Percentiles rank a stretch among this genome's conserved stretches.
Evolutionary conservation across 495 filamentous ascomycete genomes (phyloP).

Genomic region (Talaromyces liani): DNA sequence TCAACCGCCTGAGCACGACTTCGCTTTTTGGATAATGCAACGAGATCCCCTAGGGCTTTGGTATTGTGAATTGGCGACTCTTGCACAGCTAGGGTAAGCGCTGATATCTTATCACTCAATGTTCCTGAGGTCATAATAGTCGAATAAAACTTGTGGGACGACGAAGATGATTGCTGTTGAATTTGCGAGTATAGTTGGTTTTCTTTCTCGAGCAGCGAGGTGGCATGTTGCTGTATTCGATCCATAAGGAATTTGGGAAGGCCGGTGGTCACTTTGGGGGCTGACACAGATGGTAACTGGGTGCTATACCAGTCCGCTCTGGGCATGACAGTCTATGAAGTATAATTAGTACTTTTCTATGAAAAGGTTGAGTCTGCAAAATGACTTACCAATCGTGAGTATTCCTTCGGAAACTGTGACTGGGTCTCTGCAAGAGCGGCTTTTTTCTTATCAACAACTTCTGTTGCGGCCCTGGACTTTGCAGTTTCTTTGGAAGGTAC

Average conservation of each 20-base stretch:
- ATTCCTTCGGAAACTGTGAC: conserved; percentile 26
- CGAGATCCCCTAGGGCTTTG: conserved; percentile 76
- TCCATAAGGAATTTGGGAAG: conserved; percentile 53
- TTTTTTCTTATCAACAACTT: not conserved
- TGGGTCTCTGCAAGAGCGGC: not conserved
- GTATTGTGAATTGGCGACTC: conserved; percentile 91
- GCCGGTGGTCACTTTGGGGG: conserved; percentile 36
- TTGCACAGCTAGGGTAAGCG: conserved; percentile 85
- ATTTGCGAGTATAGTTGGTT: conserved; percentile 51
- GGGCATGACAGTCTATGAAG: conserved; percentile 28
- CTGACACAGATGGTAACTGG: conserved; percentile 49
- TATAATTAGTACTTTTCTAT: not conserved
- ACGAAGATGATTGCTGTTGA: conserved; percentile 51
- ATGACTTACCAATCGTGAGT: conserved; percentile 32
- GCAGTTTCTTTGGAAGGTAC: conserved; percentile 13
- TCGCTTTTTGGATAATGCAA: conserved; percentile 75
- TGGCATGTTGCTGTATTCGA: conserved; percentile 69
- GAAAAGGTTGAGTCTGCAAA: not conserved
- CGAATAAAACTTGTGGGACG: conserved; percentile 86
- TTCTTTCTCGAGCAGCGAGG: conserved; percentile 67
- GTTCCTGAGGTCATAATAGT: conserved; percentile 97
- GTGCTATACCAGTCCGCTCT: conserved; percentile 80
- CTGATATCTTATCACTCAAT: conserved; percentile 92
- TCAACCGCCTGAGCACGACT: conserved; percentile 91
- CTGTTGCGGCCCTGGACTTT: not conserved